phyloP scores from a whole-genome alignment of 352 stramenopile genomes.

The Pythium monospermum region DNA sequence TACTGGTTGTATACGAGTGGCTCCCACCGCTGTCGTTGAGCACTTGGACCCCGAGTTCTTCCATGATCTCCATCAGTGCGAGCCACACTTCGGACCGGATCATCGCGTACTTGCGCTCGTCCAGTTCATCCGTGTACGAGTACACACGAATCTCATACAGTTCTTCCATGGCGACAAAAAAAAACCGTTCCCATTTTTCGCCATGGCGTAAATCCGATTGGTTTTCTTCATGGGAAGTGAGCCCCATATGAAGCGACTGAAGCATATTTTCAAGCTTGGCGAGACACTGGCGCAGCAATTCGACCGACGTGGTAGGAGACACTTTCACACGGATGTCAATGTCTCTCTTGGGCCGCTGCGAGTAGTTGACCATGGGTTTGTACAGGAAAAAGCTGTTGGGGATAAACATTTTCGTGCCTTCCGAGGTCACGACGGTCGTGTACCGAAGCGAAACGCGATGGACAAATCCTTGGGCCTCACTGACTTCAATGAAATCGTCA shows the following conservation, averaged over 20 bases:
- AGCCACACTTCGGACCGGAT: conserved; percentile 88
- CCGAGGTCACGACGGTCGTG: conserved; percentile 76
- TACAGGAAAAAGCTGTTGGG: conserved; percentile 89
- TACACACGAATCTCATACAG: conserved; percentile 81
- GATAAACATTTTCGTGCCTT: conserved; percentile 77
- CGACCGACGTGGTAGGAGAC: conserved; percentile 44
- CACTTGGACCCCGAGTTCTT: conserved; percentile 65
- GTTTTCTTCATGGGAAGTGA: conserved; percentile 86
- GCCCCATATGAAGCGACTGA: conserved; percentile 75
- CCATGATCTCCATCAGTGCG: conserved; percentile 86
- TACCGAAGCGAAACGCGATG: conserved; percentile 81
- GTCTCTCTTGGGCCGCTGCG: conserved; percentile 76
- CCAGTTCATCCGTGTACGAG: conserved; percentile 83
- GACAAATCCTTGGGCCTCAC: conserved; percentile 69
- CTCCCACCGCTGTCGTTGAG: conserved; percentile 27
- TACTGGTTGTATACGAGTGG: not conserved
- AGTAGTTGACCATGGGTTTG: conserved; percentile 88
- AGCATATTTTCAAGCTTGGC: conserved; percentile 69
- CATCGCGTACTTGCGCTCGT: conserved; percentile 84
- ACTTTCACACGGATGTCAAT: conserved; percentile 73
- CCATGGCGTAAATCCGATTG: conserved; percentile 67
- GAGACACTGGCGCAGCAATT: conserved; percentile 56
- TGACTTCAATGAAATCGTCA: conserved; percentile 83
- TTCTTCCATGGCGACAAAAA: conserved; percentile 85
- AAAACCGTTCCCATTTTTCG: conserved; percentile 82